Evolutionary conservation across 2,329 filamentous ascomycete genomes (phyloP), one percentile per base, ranked within the genome.

Genomic region (Aspergillus oerlinghausenensis): DNA sequence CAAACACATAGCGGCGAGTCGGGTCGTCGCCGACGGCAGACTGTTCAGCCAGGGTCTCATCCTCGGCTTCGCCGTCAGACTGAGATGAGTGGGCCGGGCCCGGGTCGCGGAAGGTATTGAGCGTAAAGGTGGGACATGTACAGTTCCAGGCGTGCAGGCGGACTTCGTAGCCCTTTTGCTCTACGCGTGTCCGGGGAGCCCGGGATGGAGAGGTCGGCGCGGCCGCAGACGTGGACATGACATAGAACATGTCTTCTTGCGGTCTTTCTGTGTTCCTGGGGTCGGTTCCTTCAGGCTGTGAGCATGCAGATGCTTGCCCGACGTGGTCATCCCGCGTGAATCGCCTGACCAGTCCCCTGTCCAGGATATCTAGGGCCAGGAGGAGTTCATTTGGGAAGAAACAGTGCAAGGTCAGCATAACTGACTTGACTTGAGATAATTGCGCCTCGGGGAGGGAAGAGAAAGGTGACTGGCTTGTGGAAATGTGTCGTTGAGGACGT

Each of bases 281-380:
- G 47, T 53, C 21, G 40, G 11, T 38, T 45, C 5, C 47, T 23
- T 25, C 38, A 5, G 42, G 45, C 19, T 9, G 21, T 50, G 54
- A 17, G 42, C 21, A 19, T 54, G 47, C 29, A 49, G 54, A 21
- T 29, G 47, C n/a, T 23, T 35, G 25, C 29, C 55, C 17, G 48
- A n/a, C 10, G n/a, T 53, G 42, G 42, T 63, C 54, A 7, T 48
- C 35, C 28, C 57, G 43, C 9, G 70, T 47, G 17, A 86, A 72
- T 1, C 85, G 80, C 5, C 80, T 85, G 35, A 96, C 84, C 0
- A 94, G 82, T 2, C 82, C 77, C 26, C 90, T 84, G 72, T 99
- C 94, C 0, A 99, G 80, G 0, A 97, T 80, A 72, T 97, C 92
- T 2, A 99, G 80, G 0, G 93, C 91, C 2, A 91, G 89, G 1